phyloP scores from a whole-genome alignment of 2,329 filamentous ascomycete species.

The Cladophialophora exuberans region DNA sequence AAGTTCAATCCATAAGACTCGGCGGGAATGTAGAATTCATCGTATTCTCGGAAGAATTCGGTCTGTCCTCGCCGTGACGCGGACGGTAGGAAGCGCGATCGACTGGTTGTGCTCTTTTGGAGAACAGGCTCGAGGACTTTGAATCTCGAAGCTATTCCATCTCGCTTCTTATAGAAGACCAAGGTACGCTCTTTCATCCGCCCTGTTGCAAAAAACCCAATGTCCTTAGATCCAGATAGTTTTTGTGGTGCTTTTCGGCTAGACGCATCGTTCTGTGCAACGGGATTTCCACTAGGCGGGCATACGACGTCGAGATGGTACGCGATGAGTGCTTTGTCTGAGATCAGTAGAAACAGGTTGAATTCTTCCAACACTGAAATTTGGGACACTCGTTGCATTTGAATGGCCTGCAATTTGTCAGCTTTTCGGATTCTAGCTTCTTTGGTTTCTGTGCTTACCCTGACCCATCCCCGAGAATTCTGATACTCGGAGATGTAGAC shows the following conservation, averaged over 20 bases:
- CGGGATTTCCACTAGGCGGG: conserved; percentile 57
- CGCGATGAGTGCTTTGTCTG: conserved; percentile 87
- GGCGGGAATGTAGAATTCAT: conserved; percentile 96
- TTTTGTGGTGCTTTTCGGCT: conserved; percentile 86
- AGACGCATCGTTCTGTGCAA: conserved; percentile 70
- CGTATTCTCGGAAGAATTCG: conserved; percentile 96
- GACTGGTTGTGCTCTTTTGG: conserved; percentile 87
- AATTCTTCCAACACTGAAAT: conserved; percentile 96
- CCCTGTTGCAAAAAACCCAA: conserved; percentile 94
- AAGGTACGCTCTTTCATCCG: conserved; percentile 96
- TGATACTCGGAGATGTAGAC: conserved; percentile 87
- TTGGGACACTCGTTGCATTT: conserved; percentile 78
- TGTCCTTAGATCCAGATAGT: conserved; percentile 82
- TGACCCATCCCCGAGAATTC: conserved; percentile 87
- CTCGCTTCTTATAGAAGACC: conserved; percentile 96
- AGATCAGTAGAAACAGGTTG: conserved; percentile 85
- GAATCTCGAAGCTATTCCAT: conserved; percentile 89
- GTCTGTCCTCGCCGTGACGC: conserved; percentile 69
- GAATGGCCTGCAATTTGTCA: conserved; percentile 67
- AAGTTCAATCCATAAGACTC: conserved; percentile 96
- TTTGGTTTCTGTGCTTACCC: conserved; percentile 60
- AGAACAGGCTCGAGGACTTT: conserved; percentile 93
- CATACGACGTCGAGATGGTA: conserved; percentile 89
- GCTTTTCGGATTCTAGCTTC: conserved; percentile 10
- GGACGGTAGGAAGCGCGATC: conserved; percentile 66